Evolutionary conservation across 192 early-diverging fungal species (phyloP), one percentile per base, ranked within the genome.

Genomic region (Entrophospora sp.): DNA sequence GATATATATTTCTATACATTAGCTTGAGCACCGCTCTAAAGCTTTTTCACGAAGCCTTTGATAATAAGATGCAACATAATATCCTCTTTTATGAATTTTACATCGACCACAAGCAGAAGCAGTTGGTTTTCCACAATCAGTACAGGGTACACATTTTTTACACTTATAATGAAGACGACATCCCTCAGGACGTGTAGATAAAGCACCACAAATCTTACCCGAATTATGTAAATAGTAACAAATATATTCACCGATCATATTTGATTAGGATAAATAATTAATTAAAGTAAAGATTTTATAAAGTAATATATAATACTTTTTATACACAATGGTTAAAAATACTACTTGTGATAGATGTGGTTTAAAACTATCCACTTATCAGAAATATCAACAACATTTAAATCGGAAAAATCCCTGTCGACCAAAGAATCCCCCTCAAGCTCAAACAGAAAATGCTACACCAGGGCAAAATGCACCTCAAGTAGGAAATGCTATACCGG

Each of bases 1-100:
- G n/a, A n/a, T n/a, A n/a, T 40, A 40, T 9, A 40, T 40, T 9
- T 40, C 38, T 14, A 40, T 6, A 40, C 14, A 9, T 40, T 22
- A 7, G 9, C 48, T 20, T 22, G 24, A 22, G 48, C 24, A 16
- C 48, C 20, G 20, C 48, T 22, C 48, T n/a, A 51, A 51, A 51
- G 48, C 48, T 51, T 51, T 51, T 51, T 51, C 48, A 51, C 48
- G 48, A 51, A 51, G 48, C 18, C 48, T 51, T 51, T 51, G 48
- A 51, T 51, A 51, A 51, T 51, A 51, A n/a, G 48, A 51, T 51
- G 48, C 48, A 51, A 51, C 48, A 51, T 51, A 51, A 51, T 51
- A 51, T 51, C 20, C 48, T 51, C 48, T 51, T 22, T 51, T 51
- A 51, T 51, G 48, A 51, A 51, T 51, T 51, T 51, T 51, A 22